Conservation (phyloP, 2,329 filamentous ascomycete genomes). For the Hypoxylon sp. region DNA sequence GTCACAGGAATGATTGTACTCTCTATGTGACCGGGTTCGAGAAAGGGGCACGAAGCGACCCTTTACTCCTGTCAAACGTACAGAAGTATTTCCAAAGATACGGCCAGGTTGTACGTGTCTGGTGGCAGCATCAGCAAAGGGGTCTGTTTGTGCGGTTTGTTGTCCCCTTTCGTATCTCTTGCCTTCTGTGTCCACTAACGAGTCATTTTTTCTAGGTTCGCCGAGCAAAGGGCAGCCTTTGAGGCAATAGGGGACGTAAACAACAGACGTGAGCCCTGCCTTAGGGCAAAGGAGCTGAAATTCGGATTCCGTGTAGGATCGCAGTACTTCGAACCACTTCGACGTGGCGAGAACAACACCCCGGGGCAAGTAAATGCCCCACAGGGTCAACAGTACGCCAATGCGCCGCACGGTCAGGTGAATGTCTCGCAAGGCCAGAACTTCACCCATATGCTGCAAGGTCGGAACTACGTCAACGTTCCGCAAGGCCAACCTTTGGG, state of each 20-base stretch:
- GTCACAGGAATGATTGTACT: conserved; percentile 27
- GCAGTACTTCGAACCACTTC: neutral
- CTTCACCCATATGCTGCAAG: too few relatives aligned
- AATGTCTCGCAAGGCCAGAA: too few relatives aligned
- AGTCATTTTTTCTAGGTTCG: neutral
- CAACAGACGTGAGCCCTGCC: too few relatives aligned
- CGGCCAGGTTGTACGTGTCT: neutral
- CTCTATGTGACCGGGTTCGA: conserved; percentile 32
- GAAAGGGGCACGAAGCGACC: rapidly evolving
- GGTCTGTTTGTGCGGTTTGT: neutral
- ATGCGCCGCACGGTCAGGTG: too few relatives aligned
- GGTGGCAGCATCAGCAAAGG: neutral
- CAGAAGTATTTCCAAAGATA: neutral
- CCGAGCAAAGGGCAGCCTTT: neutral
- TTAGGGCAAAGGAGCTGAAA: too few relatives aligned
- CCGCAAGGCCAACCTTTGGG: too few relatives aligned
- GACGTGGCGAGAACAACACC: too few relatives aligned
- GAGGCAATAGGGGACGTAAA: too few relatives aligned
- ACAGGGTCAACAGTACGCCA: too few relatives aligned
- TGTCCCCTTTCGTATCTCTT: neutral
- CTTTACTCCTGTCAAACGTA: neutral
- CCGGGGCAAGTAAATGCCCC: too few relatives aligned
- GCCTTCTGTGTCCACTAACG: neutral
- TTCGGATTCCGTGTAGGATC: conserved; percentile 1
- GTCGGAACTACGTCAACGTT: too few relatives aligned